A percentile compares a stretch with the other conserved stretches of the same genome.
phyloP scores from a whole-genome alignment of 2,329 filamentous ascomycete genomes.

The Fusarium clavum region DNA sequence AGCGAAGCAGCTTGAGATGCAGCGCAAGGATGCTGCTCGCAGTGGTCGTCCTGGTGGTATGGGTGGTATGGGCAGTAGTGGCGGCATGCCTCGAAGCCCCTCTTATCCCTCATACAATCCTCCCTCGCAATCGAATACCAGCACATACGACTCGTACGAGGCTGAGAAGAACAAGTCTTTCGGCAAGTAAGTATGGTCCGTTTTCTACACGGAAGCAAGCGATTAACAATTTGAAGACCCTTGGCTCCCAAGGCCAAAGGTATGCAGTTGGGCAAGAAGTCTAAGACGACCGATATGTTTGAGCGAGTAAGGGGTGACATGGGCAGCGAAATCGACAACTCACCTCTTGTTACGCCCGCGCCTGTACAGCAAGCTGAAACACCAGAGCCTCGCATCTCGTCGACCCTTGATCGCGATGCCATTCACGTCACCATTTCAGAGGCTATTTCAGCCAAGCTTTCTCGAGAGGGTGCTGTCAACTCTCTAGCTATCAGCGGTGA shows the following conservation, averaged over 20 bases:
- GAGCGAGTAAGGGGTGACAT: constrained; percentile 93
- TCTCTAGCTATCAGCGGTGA: constrained; percentile 92
- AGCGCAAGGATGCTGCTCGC: constrained; percentile 94
- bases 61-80: constrained; percentile 47
- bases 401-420: constrained; percentile 81
- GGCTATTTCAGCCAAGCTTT: constrained; percentile 88
- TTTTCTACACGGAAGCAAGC: background rate
- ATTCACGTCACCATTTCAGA: constrained; percentile 91
- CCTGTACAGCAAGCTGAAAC: constrained; percentile 63
- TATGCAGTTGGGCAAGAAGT: constrained; percentile 99
- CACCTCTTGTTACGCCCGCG: constrained; percentile 74
- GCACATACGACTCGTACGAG: constrained; percentile 94
- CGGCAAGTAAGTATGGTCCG: constrained; percentile 71
- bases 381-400: constrained; percentile 67
- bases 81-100: constrained; percentile 75
- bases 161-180: constrained; percentile 95
- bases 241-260: constrained; percentile 88
- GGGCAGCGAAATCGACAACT: constrained; percentile 84
- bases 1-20: constrained; percentile 98
- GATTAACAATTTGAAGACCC: constrained; percentile 55
- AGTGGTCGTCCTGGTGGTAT: constrained; percentile 61
- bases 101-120: constrained; percentile 91
- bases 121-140: constrained; percentile 77
- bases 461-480: constrained; percentile 86
- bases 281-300: constrained; percentile 96